Evolutionary conservation across 2,329 filamentous ascomycete species (phyloP), one percentile per base, ranked within the genome.

Genomic region (Phyllosticta citrichinensis): DNA sequence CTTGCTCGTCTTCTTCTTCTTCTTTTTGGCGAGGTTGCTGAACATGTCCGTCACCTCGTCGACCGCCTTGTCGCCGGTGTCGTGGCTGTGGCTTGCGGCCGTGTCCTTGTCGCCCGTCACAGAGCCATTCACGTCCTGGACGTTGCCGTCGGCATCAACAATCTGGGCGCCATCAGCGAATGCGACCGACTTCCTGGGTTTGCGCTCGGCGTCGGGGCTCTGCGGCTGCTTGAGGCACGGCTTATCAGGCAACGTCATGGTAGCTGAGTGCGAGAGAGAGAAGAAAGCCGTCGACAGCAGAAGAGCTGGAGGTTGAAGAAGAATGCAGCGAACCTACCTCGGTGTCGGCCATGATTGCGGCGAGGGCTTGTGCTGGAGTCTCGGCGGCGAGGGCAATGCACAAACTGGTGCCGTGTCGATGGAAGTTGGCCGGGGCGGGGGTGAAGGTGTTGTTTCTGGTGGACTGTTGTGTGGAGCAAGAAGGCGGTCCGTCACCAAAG

Each of bases 181-280:
- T 66, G 91, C 87, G 71, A 97, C 93, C 55, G 91, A 95, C 79
- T 97, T 96, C 78, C 92, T 88, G 71, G 87, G 85, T 76, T 89
- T 91, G 73, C 83, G 82, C 69, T 86, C 82, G 63, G 73, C 66
- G 47, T 12, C 25, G 53, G 74, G 68, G 64, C 74, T 67, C 65
- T 76, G 73, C 35, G 40, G 53, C 59, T 61, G 54, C 55, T 54
- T 35, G 55, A 51, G 33, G 55, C 58, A 60, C 52, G 27, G 40
- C 40, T 40, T 60, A 51, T 55, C 40, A 55, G 53, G 58, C 22
- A 52, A 55, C 58, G 58, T 60, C 58, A 60, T 60, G 52, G 58
- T n/a, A 54, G 58, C 58, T 40, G 58, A 60, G 52, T 52, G 52
- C 24, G 52, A 60, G 20, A 22, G 52, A 60, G 20, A 22, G 17